Evolutionary conservation across 257 asterid species (phyloP).

Genomic region (Linaria vulgaris): DNA sequence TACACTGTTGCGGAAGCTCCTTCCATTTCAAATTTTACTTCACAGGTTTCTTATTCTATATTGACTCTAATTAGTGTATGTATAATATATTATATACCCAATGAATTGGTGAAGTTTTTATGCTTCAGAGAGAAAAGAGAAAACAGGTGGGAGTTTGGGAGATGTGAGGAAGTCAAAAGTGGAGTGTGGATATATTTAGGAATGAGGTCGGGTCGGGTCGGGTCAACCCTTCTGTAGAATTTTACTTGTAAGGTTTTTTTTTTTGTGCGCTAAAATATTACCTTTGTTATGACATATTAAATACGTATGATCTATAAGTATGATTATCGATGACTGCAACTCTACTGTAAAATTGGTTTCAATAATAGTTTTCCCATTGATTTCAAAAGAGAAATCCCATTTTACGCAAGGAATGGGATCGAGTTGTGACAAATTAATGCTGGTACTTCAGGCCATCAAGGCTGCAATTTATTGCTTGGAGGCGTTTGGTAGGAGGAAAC

Average conservation of each 20-base stretch:
- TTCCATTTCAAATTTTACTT: slow-evolving; percentile 36
- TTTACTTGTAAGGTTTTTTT: too few relatives aligned
- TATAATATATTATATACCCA: slow-evolving; percentile 1
- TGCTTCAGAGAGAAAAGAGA: too few relatives aligned
- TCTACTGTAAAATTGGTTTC: too few relatives aligned
- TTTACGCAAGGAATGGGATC: not conserved
- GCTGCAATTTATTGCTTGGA: not conserved
- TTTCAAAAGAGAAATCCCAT: too few relatives aligned
- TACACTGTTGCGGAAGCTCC: slow-evolving; percentile 29
- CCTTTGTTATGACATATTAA: too few relatives aligned
- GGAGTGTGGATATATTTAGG: slow-evolving; percentile 28
- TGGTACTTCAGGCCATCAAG: not conserved
- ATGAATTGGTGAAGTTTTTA: slow-evolving; percentile 30
- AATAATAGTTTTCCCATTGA: too few relatives aligned
- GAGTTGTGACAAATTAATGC: not conserved
- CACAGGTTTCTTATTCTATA: not conserved
- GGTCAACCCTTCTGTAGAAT: too few relatives aligned
- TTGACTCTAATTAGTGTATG: not conserved
- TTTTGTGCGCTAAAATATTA: too few relatives aligned
- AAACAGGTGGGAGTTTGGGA: slow-evolving; percentile 36
- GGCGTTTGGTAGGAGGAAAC: not conserved
- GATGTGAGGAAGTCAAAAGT: slow-evolving; percentile 10
- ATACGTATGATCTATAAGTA: too few relatives aligned
- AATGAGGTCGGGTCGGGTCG: slow-evolving; percentile 3
- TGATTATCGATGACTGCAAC: too few relatives aligned